A percentile compares a stretch with the other conserved stretches of the same genome.
Conservation (phyloP, 352 stramenopile genomes). For the Phytophthora citricola region DNA sequence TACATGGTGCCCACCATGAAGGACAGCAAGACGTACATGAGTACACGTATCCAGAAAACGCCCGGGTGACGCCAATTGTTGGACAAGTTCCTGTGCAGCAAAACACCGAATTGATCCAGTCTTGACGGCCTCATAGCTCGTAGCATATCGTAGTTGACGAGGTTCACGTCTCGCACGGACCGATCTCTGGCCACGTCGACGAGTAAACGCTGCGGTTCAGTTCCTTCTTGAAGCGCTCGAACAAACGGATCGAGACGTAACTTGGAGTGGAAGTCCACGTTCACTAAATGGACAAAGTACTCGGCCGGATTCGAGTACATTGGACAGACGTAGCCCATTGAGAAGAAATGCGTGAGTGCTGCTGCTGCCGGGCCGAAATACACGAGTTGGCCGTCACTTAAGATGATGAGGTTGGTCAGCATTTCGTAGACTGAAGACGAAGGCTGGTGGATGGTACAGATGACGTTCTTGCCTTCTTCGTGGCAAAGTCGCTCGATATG, state of each 20-base stretch:
- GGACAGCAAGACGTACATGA: conserved; percentile 81
- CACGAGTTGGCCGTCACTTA: conserved; percentile 80
- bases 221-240: conserved; percentile 34
- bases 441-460: conserved; percentile 90
- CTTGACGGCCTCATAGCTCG: conserved; percentile 44
- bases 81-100: conserved; percentile 58
- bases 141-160: conserved; percentile 49
- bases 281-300: conserved; percentile 72
- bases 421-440: conserved; percentile 74
- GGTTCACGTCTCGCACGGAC: conserved; percentile 12
- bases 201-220: conserved; percentile 35
- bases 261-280: conserved; percentile 55
- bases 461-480: conserved; percentile 68
- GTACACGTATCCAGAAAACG: conserved; percentile 76
- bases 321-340: conserved; percentile 58
- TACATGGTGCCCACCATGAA: conserved; percentile 84
- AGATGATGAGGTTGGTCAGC: conserved; percentile 70
- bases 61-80: conserved; percentile 78
- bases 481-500: conserved; percentile 55
- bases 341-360: conserved; percentile 56
- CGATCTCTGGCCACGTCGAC: conserved; percentile 46
- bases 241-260: conserved; percentile 45
- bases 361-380: conserved; percentile 88
- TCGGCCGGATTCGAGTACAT: conserved; percentile 75
- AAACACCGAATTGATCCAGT: conserved; percentile 57